Evolutionary conservation across 2,329 filamentous ascomycete species (phyloP), one percentile per base, ranked within the genome.

Genomic region (Drechslerella coelobrocha): DNA sequence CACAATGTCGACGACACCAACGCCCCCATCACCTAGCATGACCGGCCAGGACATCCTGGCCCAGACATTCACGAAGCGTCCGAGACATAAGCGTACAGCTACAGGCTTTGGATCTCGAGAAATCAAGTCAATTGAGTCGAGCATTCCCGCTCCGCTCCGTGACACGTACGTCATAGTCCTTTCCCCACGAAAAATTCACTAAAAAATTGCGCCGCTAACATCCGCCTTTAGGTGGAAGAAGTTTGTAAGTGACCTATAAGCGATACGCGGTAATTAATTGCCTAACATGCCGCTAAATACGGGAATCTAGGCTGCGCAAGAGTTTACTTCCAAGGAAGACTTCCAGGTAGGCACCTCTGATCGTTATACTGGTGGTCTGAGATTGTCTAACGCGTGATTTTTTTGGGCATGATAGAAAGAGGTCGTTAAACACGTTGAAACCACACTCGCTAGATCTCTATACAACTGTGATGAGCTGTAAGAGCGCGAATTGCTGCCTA

Each of bases 81-180:
- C 94, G 48, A 99, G 97, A 82, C 94, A 99, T 82, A 97, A 91
- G 84, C 87, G 94, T 75, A 97, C 93, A n/a, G 90, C 90, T 74
- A 99, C 94, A 8, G 94, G 94, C 7, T 94, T 97, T 78, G 92
- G 92, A 31, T 85, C 92, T 26, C 83, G 86, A 34, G 94, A 99
- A 78, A 97, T 97, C 83, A 97, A 96, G 83, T 89, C 81, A 76
- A 91, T 97, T 52, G 92, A 97, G 83, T 75, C 75, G 17, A 76
- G 75, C 68, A 75, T 76, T 69, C 75, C 75, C 12, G 53, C 65
- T 55, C 69, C 66, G 31, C 73, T 76, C 26, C 72, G 75, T 72
- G 73, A 76, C 39, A 75, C 47, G 75, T 76, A 72, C 41, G 74
- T 59, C 51, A 45, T 66, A 53, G 5, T 27, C 29, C 47, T 54